These are phyloP conservation scores for Phytophthora kernoviae DNA, from an alignment of 352 stramenopile species.

Conservation along the genomic window DNA sequence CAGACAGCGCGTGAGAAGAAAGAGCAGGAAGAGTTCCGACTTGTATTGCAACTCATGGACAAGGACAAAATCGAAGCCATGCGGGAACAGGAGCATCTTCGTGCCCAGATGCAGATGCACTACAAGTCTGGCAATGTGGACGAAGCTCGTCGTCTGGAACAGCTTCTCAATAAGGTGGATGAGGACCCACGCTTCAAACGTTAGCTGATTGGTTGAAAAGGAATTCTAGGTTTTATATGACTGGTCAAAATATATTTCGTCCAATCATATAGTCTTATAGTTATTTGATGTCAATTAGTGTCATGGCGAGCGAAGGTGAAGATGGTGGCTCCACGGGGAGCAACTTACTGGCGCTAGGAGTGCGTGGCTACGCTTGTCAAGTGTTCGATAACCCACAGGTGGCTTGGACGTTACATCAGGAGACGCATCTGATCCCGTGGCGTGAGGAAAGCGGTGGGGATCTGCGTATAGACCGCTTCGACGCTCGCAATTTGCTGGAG, in stretches of 20 bases:
- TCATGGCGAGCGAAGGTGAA: conserved; percentile 4
- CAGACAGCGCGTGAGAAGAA: conserved; percentile 55
- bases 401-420: conserved; percentile 57
- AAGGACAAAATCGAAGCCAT: conserved; percentile 88
- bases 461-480: conserved; percentile 62
- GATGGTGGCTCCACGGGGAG: background rate
- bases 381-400: conserved; percentile 52
- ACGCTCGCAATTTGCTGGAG: conserved; percentile 65
- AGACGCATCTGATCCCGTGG: conserved; percentile 66
- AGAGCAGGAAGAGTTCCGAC: conserved; percentile 76
- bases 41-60: conserved; percentile 85
- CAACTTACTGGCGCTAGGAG: conserved; percentile 38
- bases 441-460: conserved; percentile 32
- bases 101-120: conserved; percentile 89
- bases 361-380: conserved; percentile 55
- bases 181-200: conserved; percentile 46
- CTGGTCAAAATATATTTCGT: background rate
- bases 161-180: conserved; percentile 69
- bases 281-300: background rate
- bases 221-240: background rate
- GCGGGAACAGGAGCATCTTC: conserved; percentile 82
- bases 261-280: background rate
- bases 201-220: background rate
- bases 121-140: conserved; percentile 90
- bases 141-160: conserved; percentile 85